Conservation (phyloP, 2,329 filamentous ascomycete genomes). For the Trichophyton benhamiae region DNA sequence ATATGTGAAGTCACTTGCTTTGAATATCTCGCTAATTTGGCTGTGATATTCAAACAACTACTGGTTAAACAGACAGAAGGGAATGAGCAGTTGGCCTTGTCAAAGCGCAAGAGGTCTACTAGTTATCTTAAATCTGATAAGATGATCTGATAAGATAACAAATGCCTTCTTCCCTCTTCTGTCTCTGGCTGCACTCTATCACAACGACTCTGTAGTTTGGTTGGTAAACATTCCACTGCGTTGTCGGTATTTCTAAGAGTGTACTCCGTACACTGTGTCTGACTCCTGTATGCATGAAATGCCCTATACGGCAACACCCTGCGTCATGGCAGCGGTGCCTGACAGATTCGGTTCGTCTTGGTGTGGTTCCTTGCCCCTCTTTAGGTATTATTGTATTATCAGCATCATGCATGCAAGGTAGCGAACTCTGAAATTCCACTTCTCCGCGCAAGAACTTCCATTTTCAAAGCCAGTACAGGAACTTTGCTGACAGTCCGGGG, state of each 20-base stretch:
- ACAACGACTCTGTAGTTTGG: too few relatives aligned
- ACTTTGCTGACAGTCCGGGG: too few relatives aligned
- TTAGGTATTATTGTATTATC: not conserved
- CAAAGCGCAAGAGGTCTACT: not conserved
- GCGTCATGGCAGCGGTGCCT: too few relatives aligned
- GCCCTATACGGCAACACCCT: too few relatives aligned
- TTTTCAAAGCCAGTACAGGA: too few relatives aligned
- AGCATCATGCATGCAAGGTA: not conserved
- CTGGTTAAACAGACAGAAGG: not conserved
- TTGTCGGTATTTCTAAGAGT: too few relatives aligned
- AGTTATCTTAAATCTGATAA: not conserved
- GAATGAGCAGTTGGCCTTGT: not conserved
- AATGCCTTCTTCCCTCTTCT: not conserved
- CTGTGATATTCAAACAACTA: not conserved
- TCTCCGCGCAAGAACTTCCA: not conserved
- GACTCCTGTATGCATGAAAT: too few relatives aligned
- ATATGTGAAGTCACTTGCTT: too few relatives aligned
- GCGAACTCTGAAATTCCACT: not conserved
- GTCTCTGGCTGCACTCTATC: not conserved
- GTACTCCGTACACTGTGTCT: too few relatives aligned
- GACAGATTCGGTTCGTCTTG: not conserved
- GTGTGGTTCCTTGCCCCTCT: not conserved
- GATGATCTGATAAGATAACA: not conserved
- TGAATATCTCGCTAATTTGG: not conserved
- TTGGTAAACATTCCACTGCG: too few relatives aligned